Base-by-base conservation (phyloP, 139 green algal genomes). In the Chlorella sp. region DNA sequence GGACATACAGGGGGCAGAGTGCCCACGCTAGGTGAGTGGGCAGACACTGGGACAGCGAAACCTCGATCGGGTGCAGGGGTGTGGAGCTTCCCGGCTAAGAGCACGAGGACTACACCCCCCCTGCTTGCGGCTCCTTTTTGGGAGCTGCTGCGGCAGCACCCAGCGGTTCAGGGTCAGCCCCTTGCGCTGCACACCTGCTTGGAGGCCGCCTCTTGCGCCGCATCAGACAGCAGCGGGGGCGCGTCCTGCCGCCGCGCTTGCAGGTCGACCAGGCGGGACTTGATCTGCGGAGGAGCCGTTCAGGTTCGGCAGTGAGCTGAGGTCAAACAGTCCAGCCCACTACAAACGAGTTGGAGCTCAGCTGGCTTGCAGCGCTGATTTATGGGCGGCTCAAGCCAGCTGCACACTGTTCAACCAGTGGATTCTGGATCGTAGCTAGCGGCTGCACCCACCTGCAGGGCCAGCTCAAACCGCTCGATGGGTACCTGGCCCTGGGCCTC, bases 141-240 rank as follows among this genome's bases (percentile, higher is more conserved):
- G 11, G 69, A 36, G n/a, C 36, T 8, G 13, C 54, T 8, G 14
- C 40, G 8, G 69, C 19, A 17, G n/a, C 69, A 51, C 36, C 19
- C 40, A 14, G 16, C 40, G 32, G 14, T 44, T 19, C 48, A 44
- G 14, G 48, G 36, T 26, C n/a, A n/a, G n/a, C n/a, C n/a, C n/a
- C n/a, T n/a, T n/a, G n/a, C n/a, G n/a, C n/a, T n/a, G 17, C 74
- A 22, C 19, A 65, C 77, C 77, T 83, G 77, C 77, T 13, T 20
- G 7, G 77, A 64, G 1, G 77, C 77, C 28, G 58, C 54, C 60
- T 83, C 58, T 41, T 74, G 41, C 19, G 77, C 77, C 40, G 73
- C 60, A 17, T 83, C 77, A 14, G 73, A 64, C 41, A 74, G 77
- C 58, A 83, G 40, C 14, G 38, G 9, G 0, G 77, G 77, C 40